Evolutionary conservation across 2,329 filamentous ascomycete species (phyloP), one percentile per base, ranked within the genome.

Genomic region (Fonsecaea pedrosoi): DNA sequence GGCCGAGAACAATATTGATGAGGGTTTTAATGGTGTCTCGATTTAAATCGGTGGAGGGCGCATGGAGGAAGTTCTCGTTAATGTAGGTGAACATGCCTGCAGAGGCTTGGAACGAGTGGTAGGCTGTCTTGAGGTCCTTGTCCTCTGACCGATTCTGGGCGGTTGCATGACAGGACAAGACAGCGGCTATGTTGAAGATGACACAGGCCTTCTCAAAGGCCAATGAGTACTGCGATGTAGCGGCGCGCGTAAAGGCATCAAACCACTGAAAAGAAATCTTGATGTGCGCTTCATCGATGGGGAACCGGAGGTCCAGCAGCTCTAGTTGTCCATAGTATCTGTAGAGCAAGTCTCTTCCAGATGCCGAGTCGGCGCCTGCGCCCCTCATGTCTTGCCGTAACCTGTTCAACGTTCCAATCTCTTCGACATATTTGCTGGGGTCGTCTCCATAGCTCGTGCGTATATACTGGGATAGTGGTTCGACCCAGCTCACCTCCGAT

Each of bases 21-120:
- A 99, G 80, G 0, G 92, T 93, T 81, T 97, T 97, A 75, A 99
- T 92, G 0, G 95, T 99, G 59, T 99, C 94, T 68, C 95, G 85
- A 77, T 94, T 98, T 56, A 99, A 81, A 76, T 99, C 95, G n/a
- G 92, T 94, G 8, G 94, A 97, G 0, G 96, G 95, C 1, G 95
- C 95, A 75, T 99, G 95, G 40, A 99, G 83, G 77, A 99, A 99
- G 81, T 99, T 99, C 81, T 99, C 95, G 80, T 99, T 99, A 82
- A 99, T 99, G 76, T 99, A 99, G 61, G 94, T 98, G 79, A 98
- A 99, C 95, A 99, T 99, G 82, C 95, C 95, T 9, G 95, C 95
- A 7, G 94, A 94, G 48, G 95, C 95, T 79, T 99, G 95, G 82
- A 98, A 98, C 21, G 94, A 97, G 79, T 99, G 94, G 77, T 98